A percentile compares a stretch with the other conserved stretches of the same genome.
These are phyloP conservation scores for Triangularia verruculosa DNA, from an alignment of 2,329 filamentous ascomycete genomes.

Conservation along the genomic window DNA sequence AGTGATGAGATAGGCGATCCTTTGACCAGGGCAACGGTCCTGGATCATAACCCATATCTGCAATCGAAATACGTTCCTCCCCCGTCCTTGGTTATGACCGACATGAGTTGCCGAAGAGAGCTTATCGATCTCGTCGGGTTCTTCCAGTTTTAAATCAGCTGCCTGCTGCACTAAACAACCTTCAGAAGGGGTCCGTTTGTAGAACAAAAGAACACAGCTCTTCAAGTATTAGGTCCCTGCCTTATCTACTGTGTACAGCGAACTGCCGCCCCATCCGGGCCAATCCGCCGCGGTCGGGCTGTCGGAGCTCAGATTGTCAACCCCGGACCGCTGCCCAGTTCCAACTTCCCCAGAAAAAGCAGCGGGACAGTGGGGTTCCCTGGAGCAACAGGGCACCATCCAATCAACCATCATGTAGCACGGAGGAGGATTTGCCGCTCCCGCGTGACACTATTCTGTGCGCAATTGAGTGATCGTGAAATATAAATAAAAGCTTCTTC, in stretches of 20 bases:
- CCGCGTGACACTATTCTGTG: not conserved
- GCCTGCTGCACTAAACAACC: no score
- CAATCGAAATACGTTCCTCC: no score
- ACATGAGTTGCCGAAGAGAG: no score
- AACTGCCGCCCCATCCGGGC: slow-evolving; percentile 5
- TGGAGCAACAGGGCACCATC: not conserved
- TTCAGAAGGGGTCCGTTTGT: not conserved
- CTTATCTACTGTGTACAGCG: slow-evolving; percentile 9
- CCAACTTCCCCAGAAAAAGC: not conserved
- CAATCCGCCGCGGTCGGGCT: slow-evolving; percentile 8
- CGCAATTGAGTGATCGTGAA: not conserved
- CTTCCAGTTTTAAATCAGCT: no score
- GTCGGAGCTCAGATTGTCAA: slow-evolving; percentile 18
- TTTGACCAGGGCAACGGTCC: no score
- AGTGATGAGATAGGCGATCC: no score
- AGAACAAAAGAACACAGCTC: not conserved
- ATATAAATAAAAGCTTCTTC: not conserved
- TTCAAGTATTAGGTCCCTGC: not conserved
- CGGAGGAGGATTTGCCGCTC: not conserved
- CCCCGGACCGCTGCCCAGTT: slow-evolving; percentile 4
- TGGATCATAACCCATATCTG: no score
- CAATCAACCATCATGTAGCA: not conserved
- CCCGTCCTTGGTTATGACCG: no score
- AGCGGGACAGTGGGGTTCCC: not conserved
- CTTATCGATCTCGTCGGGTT: no score